These are phyloP conservation scores for Amanita inopinata DNA, from an alignment of 768 basidiomycete genomes.

Conservation along the genomic window DNA sequence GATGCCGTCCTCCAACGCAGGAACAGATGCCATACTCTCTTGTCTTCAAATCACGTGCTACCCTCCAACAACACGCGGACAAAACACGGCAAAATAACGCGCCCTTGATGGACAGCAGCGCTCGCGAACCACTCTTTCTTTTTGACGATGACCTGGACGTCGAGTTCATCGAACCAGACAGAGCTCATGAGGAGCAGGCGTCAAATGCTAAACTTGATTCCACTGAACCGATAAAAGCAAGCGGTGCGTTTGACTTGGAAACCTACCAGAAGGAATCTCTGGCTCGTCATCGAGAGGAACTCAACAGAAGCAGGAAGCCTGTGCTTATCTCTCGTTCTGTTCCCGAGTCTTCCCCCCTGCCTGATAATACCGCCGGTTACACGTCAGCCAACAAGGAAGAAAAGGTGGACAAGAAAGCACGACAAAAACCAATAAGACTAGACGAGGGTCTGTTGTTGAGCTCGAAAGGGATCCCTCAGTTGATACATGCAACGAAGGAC, in stretches of 20 bases:
- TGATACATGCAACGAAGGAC: conserved; percentile 67
- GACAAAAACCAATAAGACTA: conserved; percentile 46
- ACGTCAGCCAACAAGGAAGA: conserved; percentile 15
- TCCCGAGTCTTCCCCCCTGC: neutral
- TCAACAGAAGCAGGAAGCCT: conserved; percentile 26
- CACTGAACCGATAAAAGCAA: neutral
- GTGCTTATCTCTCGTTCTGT: conserved; percentile 35
- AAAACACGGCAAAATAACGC: conserved; percentile 35
- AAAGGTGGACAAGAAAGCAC: conserved; percentile 30
- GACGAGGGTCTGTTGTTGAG: conserved; percentile 73
- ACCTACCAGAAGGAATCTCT: conserved; percentile 17
- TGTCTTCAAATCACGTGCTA: no score
- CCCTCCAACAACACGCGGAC: neutral
- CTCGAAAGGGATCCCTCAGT: conserved; percentile 65
- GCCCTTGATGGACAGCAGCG: conserved; percentile 31
- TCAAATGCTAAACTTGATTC: conserved; percentile 19
- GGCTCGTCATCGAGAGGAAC: conserved; percentile 44
- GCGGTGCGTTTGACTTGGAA: conserved; percentile 4
- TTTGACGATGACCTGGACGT: conserved; percentile 57
- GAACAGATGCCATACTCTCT: conserved; percentile 22
- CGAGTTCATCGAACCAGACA: conserved; percentile 27
- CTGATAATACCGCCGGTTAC: neutral
- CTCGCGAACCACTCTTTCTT: conserved; percentile 36
- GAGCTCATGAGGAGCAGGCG: conserved; percentile 17
- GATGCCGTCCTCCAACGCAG: conserved; percentile 68